Base-by-base conservation (phyloP, 495 filamentous ascomycete genomes). In the Podospora comata region DNA sequence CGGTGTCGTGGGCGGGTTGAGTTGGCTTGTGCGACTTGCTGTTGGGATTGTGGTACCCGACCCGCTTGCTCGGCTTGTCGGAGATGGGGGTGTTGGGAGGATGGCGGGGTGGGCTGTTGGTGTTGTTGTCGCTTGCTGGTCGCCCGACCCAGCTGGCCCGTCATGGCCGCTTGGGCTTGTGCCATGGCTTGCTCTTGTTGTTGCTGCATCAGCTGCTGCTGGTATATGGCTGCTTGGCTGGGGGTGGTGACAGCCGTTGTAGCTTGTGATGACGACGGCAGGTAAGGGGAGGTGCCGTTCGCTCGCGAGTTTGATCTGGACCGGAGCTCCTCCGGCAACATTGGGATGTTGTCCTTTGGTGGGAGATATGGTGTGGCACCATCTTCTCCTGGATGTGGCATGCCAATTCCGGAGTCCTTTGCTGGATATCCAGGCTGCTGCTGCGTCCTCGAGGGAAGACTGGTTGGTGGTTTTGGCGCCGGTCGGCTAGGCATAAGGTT, bases 101-200 rank as follows among this genome's bases (percentile, higher is more conserved):
- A 79, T 19, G 84, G 80, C 16, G 85, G 85, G n/a, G 82, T 83
- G 44, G 78, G 78, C 20, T 78, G 79, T 71, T 87, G 87, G 67
- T 81, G 76, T 20, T 78, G 79, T 71, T 87, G 87, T 67, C 81
- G 76, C 71, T 92, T 92, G 77, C 92, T 94, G 62, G 85, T 81
- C 62, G 77, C 76, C 56, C 87, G 90, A 32, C 90, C 72, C 82
- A 90, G 66, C 83, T 83, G 81, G 9, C 82, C 83, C 44, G 76
- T 78, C 82, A 83, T 79, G 64, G 80, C 77, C 16, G 89, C 84
- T 74, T 94, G 92, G 3, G 90, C 88, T 61, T 89, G 89, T 5
- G 86, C 84, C 85, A 93, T 88, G 20, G 90, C 87, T 55, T 91
- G 88, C 71, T 93, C 89, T 75, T 96, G 93, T 67, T 84, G 82